phyloP scores from a whole-genome alignment of 2,329 filamentous ascomycete genomes.

The Arachnomyces sp. region DNA sequence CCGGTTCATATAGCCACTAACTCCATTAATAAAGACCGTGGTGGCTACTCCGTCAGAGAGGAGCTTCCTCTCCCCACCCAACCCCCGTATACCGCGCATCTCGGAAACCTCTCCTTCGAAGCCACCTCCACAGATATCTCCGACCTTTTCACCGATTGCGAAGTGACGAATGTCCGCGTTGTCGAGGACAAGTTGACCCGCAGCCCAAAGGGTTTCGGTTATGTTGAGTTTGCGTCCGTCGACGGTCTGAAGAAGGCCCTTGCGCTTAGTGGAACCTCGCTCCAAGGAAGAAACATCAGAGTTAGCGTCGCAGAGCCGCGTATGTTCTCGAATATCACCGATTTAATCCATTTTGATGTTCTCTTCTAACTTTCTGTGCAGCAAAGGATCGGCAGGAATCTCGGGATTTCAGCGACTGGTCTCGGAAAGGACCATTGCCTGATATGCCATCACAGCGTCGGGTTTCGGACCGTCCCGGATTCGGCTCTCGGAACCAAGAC shows the following conservation, averaged over 20 bases:
- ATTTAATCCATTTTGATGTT: not conserved
- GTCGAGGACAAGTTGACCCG: conserved; percentile 93
- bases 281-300: conserved; percentile 83
- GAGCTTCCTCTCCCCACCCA: conserved; percentile 79
- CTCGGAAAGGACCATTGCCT: conserved; percentile 80
- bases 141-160: conserved; percentile 77
- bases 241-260: conserved; percentile 91
- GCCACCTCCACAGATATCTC: conserved; percentile 74
- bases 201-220: conserved; percentile 96
- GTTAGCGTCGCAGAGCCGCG: conserved; percentile 96
- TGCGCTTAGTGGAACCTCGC: conserved; percentile 68
- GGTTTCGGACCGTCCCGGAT: conserved; percentile 48
- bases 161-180: conserved; percentile 84
- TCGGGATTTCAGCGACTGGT: conserved; percentile 84
- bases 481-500: conserved; percentile 47
- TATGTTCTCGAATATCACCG: conserved; percentile 47
- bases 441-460: conserved; percentile 58
- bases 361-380: conserved; percentile 32
- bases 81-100: conserved; percentile 90
- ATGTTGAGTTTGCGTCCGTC: conserved; percentile 82
- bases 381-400: conserved; percentile 79
- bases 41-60: conserved; percentile 47
- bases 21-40: conserved; percentile 23
- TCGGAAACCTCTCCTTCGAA: conserved; percentile 95
- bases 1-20: too few relatives aligned